These are phyloP conservation scores for Colletotrichum tanaceti DNA, from an alignment of 2,329 filamentous ascomycete species.

Conservation along the genomic window DNA sequence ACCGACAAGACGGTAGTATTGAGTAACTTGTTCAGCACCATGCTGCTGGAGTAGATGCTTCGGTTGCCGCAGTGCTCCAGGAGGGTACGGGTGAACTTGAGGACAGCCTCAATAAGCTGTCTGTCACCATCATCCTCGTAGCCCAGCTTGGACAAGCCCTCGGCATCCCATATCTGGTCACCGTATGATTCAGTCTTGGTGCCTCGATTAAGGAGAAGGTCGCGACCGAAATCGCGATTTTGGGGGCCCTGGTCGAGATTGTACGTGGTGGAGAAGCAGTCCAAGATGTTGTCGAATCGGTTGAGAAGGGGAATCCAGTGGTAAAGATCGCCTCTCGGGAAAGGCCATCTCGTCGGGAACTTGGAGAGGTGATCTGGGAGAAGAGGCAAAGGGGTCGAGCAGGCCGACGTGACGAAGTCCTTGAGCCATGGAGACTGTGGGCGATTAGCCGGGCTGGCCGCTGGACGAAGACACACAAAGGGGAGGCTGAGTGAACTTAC, in stretches of 20 bases:
- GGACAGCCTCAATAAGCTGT: conserved; percentile 80
- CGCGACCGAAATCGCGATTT: conserved; percentile 76
- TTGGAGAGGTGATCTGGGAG: conserved; percentile 80
- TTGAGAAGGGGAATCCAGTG: conserved; percentile 98
- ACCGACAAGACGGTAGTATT: conserved; percentile 87
- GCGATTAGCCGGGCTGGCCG: conserved; percentile 43
- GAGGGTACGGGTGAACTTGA: conserved; percentile 87
- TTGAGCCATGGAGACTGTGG: conserved; percentile 85
- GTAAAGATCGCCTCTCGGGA: conserved; percentile 94
- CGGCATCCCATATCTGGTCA: conserved; percentile 58
- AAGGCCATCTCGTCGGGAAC: conserved; percentile 93
- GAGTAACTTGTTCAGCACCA: conserved; percentile 87
- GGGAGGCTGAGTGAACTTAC: conserved; percentile 56
- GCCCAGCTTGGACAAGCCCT: conserved; percentile 67
- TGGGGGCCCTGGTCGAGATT: conserved; percentile 84
- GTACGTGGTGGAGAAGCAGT: conserved; percentile 84
- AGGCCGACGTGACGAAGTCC: conserved; percentile 79
- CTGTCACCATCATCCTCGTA: conserved; percentile 82
- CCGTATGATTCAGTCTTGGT: conserved; percentile 63
- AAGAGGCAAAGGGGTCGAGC: conserved; percentile 76
- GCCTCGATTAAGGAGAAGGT: conserved; percentile 71
- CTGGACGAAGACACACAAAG: conserved; percentile 14
- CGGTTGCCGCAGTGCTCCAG: conserved; percentile 96
- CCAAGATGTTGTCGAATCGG: conserved; percentile 89
- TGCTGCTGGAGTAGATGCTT: conserved; percentile 94